Evolutionary conservation across 768 basidiomycete genomes (phyloP), one percentile per base, ranked within the genome.

Genomic region (Lepiota subincarnata): DNA sequence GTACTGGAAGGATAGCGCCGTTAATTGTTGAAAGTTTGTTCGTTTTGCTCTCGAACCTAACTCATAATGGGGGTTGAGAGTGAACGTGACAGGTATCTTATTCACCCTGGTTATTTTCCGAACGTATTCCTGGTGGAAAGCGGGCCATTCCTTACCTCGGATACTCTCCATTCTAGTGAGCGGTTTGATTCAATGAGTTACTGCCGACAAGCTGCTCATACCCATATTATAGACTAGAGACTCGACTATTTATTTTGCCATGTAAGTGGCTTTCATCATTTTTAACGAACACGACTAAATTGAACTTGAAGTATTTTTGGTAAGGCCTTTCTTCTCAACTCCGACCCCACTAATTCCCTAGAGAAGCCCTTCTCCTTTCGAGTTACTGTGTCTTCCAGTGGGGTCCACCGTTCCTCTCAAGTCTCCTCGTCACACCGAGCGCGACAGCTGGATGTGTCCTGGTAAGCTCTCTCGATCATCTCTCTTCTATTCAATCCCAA

Each of bases 401-500:
- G 26, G 66, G 63, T 1, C 64, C 64, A 24, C 61, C 63, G 4
- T 64, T 63, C 52, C 48, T 68, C n/a, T 62, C 66, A 26, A 63
- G 63, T 55, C 60, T 68, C n/a, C 61, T 68, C 4, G 66, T 66
- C 37, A 66, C 66, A 60, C 66, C 66, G 24, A 60, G 60, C 14
- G 62, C 59, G 5, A 65, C 64, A 1, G 63, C 66, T 6, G 66
- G 66, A 8, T 65, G 63, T 20, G 63, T 67, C 44, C 55, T 67
- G 1, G 60, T 61, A 44, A 41, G 55, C 40, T 43, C 41, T 31
- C 10, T 31, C 1, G 8, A 1, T 7, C 31, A 31, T 31, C 31
- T 11, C 31, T 31, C 31, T 8, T 11, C 31, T 8, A 31, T n/a
- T n/a, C n/a, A 11, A 31, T 11, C 6, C 7, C 6, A 31, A 31